Evolutionary conservation across 2,329 filamentous ascomycete genomes (phyloP).

Genomic region (Emmonsia crescens): DNA sequence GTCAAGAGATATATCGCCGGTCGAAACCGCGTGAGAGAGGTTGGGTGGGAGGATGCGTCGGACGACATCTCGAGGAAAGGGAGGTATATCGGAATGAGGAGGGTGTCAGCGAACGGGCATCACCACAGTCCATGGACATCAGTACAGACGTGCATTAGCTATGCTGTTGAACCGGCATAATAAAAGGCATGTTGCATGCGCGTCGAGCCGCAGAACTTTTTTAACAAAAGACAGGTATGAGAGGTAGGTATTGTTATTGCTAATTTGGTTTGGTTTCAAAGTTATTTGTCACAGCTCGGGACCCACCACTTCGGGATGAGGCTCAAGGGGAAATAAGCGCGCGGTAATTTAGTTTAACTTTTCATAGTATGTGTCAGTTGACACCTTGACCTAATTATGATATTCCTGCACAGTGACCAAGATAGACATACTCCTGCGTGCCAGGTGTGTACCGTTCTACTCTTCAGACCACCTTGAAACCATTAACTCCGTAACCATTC

Average conservation of each 20-base stretch:
- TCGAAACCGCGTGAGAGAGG: constrained; percentile 29
- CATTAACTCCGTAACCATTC: not conserved
- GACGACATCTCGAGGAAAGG: constrained; percentile 9
- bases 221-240: not conserved
- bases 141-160: not conserved
- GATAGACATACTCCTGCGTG: too few relatives aligned
- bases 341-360: not conserved
- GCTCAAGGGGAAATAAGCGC: not conserved
- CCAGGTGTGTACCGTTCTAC: too few relatives aligned
- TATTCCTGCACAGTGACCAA: too few relatives aligned
- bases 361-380: not conserved
- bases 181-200: not conserved
- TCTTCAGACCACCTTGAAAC: too few relatives aligned
- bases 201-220: not conserved
- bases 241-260: not conserved
- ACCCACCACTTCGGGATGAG: not conserved
- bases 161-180: not conserved
- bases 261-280: not conserved
- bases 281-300: not conserved
- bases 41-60: constrained; percentile 21
- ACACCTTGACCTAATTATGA: not conserved
- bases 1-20: constrained; percentile 33
- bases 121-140: not conserved
- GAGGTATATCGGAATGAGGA: not conserved
- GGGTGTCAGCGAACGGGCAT: not conserved